Evolutionary conservation across 768 basidiomycete species (phyloP).

Genomic region (Suillus cothurnatus): DNA sequence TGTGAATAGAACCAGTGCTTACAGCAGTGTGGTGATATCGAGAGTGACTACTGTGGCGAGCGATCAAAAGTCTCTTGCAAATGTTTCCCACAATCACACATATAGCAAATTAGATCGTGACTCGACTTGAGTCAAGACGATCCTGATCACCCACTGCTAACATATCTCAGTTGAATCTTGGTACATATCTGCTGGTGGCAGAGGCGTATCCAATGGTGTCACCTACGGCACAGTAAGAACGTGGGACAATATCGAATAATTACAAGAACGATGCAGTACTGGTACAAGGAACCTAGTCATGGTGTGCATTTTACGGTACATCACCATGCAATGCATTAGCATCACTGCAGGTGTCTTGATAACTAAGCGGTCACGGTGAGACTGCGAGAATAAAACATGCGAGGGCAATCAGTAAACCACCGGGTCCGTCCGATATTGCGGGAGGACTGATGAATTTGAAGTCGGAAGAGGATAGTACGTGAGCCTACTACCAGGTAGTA

Average conservation of each 20-base stretch:
- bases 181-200: neutral
- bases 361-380: neutral
- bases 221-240: neutral
- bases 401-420: neutral
- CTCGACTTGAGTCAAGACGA: neutral
- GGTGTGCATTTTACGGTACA: too few relatives aligned
- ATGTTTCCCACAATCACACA: conserved; percentile 2
- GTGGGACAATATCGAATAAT: neutral
- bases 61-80: neutral
- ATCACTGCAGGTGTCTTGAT: neutral
- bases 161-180: neutral
- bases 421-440: too few relatives aligned
- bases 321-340: too few relatives aligned
- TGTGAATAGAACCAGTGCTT: conserved; percentile 12
- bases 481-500: too few relatives aligned
- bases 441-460: too few relatives aligned
- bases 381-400: neutral
- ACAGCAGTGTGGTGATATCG: conserved; percentile 13
- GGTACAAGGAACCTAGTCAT: neutral
- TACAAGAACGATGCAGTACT: neutral
- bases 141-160: neutral
- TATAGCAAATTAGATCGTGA: neutral
- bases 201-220: neutral
- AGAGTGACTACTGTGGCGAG: conserved; percentile 25
- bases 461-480: too few relatives aligned